Percentiles rank a stretch among this genome's conserved stretches.
phyloP scores from a whole-genome alignment of 805 yeast species.

The Candida loeiensis region DNA sequence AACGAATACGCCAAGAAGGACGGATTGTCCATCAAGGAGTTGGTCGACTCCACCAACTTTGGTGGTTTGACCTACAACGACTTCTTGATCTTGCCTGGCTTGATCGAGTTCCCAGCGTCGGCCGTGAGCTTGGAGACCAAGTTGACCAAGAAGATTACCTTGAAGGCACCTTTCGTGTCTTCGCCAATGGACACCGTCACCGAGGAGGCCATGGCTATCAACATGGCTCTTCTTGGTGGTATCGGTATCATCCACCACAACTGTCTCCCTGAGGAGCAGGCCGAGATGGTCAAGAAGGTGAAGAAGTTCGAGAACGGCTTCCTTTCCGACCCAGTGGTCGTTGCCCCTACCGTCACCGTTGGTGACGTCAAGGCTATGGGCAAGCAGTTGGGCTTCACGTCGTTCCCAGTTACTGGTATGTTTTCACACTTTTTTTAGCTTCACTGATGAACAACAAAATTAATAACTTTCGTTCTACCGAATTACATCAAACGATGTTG shows the following conservation, averaged over 20 bases:
- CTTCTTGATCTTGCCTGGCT: constrained; percentile 92
- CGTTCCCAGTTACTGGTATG: constrained; percentile 99
- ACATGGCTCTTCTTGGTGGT: constrained; percentile 98
- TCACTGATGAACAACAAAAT: constrained; percentile 52
- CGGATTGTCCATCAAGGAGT: constrained; percentile 77
- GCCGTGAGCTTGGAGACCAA: constrained; percentile 76
- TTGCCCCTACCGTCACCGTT: constrained; percentile 72
- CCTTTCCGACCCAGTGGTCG: constrained; percentile 89
- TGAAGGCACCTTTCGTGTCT: constrained; percentile 92
- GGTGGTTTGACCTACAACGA: constrained; percentile 99
- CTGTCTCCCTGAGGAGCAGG: constrained; percentile 95
- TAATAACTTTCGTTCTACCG: constrained; percentile 99
- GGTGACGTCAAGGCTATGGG: constrained; percentile 75
- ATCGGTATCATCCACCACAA: constrained; percentile 98
- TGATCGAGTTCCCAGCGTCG: constrained; percentile 82
- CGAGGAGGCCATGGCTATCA: constrained; percentile 94
- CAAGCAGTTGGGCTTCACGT: constrained; percentile 80
- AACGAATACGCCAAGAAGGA: constrained; percentile 67
- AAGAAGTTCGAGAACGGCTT: constrained; percentile 97
- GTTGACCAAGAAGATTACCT: constrained; percentile 85
- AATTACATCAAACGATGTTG: constrained; percentile 94
- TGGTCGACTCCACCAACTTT: constrained; percentile 85
- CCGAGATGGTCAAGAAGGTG: constrained; percentile 95
- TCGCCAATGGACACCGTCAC: constrained; percentile 99
- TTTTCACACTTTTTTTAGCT: constrained; percentile 25